Percentiles rank a stretch among this genome's conserved stretches.
phyloP scores from a whole-genome alignment of 768 basidiomycete species.

The Podaxis mareebaensis region DNA sequence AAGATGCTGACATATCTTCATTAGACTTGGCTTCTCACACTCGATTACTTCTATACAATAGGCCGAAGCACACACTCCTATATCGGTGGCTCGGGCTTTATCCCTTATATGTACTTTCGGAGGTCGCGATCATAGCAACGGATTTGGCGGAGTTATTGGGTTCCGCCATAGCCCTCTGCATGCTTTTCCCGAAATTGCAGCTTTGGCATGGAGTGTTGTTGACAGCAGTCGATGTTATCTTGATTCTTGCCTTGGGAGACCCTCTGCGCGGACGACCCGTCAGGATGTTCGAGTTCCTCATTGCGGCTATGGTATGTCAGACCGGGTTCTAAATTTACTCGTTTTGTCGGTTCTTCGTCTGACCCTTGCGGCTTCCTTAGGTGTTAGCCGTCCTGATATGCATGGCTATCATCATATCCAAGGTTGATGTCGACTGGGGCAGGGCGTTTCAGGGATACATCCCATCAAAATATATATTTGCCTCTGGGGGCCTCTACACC shows the following conservation, averaged over 20 bases:
- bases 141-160: constrained; percentile 83
- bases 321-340: not conserved
- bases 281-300: constrained; percentile 65
- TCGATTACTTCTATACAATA: constrained; percentile 63
- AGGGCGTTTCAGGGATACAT: constrained; percentile 74
- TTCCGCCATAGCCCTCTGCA: constrained; percentile 76
- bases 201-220: constrained; percentile 72
- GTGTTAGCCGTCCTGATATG: constrained; percentile 74
- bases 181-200: constrained; percentile 69
- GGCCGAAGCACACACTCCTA: constrained; percentile 55
- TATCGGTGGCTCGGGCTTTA: constrained; percentile 64
- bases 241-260: constrained; percentile 72
- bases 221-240: constrained; percentile 66
- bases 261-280: constrained; percentile 68
- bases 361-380: constrained; percentile 28
- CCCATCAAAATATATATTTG: constrained; percentile 66
- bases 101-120: constrained; percentile 63
- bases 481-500: constrained; percentile 59
- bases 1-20: constrained; percentile 16
- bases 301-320: constrained; percentile 56
- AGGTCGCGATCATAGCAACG: constrained; percentile 74
- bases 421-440: constrained; percentile 70
- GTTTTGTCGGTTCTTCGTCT: not conserved
- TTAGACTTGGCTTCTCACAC: constrained; percentile 57
- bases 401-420: constrained; percentile 76